Percentiles rank a stretch among this genome's conserved stretches.
Conservation (phyloP, 78 protist genomes). For the Dictyostelium capitatum region DNA sequence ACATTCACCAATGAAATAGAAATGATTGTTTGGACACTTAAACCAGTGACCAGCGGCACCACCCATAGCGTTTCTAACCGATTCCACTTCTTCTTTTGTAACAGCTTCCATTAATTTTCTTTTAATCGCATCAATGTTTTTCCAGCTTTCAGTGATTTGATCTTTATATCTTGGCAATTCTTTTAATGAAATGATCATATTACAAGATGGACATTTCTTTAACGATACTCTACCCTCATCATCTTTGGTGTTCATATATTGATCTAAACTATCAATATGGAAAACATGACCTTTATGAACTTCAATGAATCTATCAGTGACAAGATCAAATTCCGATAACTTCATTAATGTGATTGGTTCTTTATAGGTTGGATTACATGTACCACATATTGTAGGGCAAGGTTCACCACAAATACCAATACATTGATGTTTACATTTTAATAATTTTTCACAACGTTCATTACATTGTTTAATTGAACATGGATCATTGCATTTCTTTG, state of each 20-base stretch:
- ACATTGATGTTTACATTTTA: conserved; percentile 87
- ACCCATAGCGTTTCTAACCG: conserved; percentile 22
- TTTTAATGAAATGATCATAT: not conserved
- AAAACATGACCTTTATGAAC: conserved; percentile 25
- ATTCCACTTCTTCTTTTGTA: conserved; percentile 12
- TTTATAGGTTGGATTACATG: not conserved
- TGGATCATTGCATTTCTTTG: conserved; percentile 46
- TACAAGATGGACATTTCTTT: conserved; percentile 57
- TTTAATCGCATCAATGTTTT: conserved; percentile 30
- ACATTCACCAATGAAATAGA: conserved; percentile 83
- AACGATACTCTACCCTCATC: not conserved
- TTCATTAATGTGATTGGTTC: conserved; percentile 42
- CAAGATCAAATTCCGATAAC: not conserved
- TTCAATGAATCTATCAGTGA: conserved; percentile 14
- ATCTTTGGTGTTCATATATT: not conserved
- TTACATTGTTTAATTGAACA: conserved; percentile 72
- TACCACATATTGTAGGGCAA: conserved; percentile 43
- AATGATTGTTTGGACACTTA: conserved; percentile 71
- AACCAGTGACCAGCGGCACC: conserved; percentile 62
- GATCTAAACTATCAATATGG: not conserved
- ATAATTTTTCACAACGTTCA: conserved; percentile 50
- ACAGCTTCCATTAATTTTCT: not conserved
- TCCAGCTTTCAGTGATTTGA: conserved; percentile 10
- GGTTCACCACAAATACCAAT: conserved; percentile 83
- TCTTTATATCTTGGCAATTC: conserved; percentile 35